A percentile compares a stretch with the other conserved stretches of the same genome.
These are phyloP conservation scores for Stemphylium lycopersici DNA, from an alignment of 2,329 filamentous ascomycete species.

Conservation along the genomic window DNA sequence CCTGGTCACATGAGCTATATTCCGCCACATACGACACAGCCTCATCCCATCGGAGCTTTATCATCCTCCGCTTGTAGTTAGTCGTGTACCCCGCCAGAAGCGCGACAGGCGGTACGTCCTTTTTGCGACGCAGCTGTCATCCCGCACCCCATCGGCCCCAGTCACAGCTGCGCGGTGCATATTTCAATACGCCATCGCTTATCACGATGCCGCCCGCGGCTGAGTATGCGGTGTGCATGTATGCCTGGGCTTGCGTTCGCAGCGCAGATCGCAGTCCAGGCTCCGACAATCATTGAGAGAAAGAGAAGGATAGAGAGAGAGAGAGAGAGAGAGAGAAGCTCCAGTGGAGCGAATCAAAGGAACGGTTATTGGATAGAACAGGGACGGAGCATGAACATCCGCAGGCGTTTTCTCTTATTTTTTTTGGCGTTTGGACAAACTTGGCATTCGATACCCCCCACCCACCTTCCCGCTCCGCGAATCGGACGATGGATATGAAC, in stretches of 20 bases:
- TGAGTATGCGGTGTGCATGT: not conserved
- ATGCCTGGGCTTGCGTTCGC: slow-evolving; percentile 8
- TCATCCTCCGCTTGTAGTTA: not conserved
- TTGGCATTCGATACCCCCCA: slow-evolving; percentile 27
- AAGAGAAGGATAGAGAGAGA: too few relatives aligned
- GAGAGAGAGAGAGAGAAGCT: not conserved
- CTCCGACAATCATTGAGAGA: slow-evolving; percentile 1
- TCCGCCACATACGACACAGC: not conserved
- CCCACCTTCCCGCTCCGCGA: slow-evolving; percentile 18
- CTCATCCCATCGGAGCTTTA: not conserved
- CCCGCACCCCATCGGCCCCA: not conserved
- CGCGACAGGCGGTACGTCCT: slow-evolving; percentile 2
- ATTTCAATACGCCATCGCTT: not conserved
- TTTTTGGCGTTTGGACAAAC: slow-evolving; percentile 19
- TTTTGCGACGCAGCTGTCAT: not conserved
- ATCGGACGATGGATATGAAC: slow-evolving; percentile 15
- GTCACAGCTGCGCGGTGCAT: not conserved
- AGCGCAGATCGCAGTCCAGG: slow-evolving; percentile 9
- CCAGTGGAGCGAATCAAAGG: not conserved
- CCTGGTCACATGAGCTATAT: slow-evolving; percentile 16
- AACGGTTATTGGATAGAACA: not conserved
- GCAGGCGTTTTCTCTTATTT: slow-evolving; percentile 4
- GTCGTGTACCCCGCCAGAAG: slow-evolving; percentile 5
- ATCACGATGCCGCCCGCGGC: not conserved
- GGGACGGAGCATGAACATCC: slow-evolving; percentile 4